phyloP scores from a whole-genome alignment of 2,329 filamentous ascomycete genomes.

The Fusarium xyrophilum region DNA sequence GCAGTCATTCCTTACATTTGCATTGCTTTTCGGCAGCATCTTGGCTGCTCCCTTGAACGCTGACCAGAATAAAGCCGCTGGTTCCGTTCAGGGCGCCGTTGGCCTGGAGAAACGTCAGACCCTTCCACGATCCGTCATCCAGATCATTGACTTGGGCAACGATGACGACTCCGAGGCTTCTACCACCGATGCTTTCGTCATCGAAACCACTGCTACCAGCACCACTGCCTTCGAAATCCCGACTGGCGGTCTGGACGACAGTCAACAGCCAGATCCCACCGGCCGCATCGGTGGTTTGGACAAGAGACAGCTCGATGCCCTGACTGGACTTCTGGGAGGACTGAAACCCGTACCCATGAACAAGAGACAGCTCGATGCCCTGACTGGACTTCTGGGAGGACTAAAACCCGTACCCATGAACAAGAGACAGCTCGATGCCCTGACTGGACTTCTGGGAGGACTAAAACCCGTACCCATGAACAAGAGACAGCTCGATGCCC shows the following conservation, averaged over 20 bases:
- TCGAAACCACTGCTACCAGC: neutral
- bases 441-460: neutral
- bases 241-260: neutral
- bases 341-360: neutral
- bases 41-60: neutral
- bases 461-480: neutral
- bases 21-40: neutral
- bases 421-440: neutral
- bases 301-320: neutral
- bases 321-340: neutral
- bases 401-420: neutral
- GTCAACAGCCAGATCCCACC: neutral
- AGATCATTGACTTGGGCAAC: neutral
- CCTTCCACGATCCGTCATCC: neutral
- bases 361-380: neutral
- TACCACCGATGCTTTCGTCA: neutral
- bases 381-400: neutral
- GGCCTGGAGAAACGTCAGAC: neutral
- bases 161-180: neutral
- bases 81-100: neutral
- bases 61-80: neutral
- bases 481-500: neutral
- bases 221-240: neutral
- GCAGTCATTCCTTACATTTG: neutral
- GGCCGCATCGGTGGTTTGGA: neutral